Base-by-base conservation (phyloP, 768 basidiomycete species). In the Pulveroboletus frians region DNA sequence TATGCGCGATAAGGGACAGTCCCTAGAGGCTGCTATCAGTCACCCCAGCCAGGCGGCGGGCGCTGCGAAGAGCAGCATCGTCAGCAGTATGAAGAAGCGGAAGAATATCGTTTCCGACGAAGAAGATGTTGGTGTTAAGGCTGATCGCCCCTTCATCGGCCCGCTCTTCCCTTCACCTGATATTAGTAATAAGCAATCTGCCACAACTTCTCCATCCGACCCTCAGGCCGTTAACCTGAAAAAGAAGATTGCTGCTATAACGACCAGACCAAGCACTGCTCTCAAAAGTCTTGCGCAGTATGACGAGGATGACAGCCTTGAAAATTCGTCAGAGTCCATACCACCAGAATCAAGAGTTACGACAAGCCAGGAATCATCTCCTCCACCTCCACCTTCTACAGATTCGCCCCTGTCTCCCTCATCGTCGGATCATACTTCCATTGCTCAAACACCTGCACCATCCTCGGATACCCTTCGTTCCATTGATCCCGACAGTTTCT, bases 1-100 rank as follows among this genome's bases (percentile, higher is more conserved):
- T 67, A 78, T 92, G 38, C 81, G 83, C 43, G 83, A 85, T 49
- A 85, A 81, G 66, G 90, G 89, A 7, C 84, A 89, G 59, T 78
- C 75, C 5, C 70, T 90, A 40, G 80, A 86, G 56, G 80, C 83
- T 15, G 84, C 79, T 5, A 70, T 88, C 49, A 53, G 42, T 46
- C 54, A 57, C 18, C 46, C 68, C 26, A 56, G 53, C 18, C 62
- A 51, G 46, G 55, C 47, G 13, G 31, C 15, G 8, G 39, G 50
- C 20, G 48, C 61, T 14, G 58, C 61, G 43, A 76, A 69, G 58
- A 68, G 60, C 23, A 56, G 67, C 18, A 57, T 85, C 40, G 70
- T 75, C 1, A 72, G 76, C 6, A 74, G 73, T 41, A 70, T 75
- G 71, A 76, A 72, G 65, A 74, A 74, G 64, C 63, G 70, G 49